These are phyloP conservation scores for Gardenia jasminoides DNA, from an alignment of 257 asterid genomes.

Conservation along the genomic window DNA sequence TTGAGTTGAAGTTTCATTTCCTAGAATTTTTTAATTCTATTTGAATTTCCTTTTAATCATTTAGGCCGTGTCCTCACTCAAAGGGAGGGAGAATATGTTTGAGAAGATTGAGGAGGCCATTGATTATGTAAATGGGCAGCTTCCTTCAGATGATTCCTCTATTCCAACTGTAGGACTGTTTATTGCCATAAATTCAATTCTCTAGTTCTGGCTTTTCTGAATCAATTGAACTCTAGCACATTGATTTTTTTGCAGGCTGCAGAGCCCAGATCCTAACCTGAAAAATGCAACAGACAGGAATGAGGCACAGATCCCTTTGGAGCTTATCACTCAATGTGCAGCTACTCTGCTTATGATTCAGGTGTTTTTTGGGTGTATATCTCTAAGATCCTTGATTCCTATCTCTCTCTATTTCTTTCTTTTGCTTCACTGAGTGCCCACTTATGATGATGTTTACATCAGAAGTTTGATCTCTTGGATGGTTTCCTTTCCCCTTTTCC, in stretches of 20 bases:
- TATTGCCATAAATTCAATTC: constrained; percentile 6
- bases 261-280: constrained; percentile 46
- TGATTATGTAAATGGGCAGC: constrained; percentile 38
- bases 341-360: constrained; percentile 91
- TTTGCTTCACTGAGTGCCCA: not conserved
- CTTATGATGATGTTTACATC: not conserved
- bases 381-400: not conserved
- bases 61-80: constrained; percentile 70
- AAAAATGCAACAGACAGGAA: constrained; percentile 37
- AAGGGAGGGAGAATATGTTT: constrained; percentile 41
- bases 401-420: not conserved
- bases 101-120: constrained; percentile 71
- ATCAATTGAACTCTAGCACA: constrained; percentile 13
- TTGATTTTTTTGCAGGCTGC: constrained; percentile 41
- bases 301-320: constrained; percentile 66
- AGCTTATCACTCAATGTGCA: constrained; percentile 72
- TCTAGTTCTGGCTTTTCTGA: constrained; percentile 10
- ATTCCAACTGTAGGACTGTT: constrained; percentile 36
- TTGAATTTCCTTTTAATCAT: not conserved
- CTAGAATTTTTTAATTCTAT: not conserved
- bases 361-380: constrained; percentile 20
- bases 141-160: constrained; percentile 39
- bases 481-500: not conserved
- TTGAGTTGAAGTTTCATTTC: not conserved
- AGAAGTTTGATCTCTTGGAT: not conserved